Percentiles rank a stretch among this genome's conserved stretches.
Conservation (phyloP, 306 rosid genomes). For the Fragaria iinumae region DNA sequence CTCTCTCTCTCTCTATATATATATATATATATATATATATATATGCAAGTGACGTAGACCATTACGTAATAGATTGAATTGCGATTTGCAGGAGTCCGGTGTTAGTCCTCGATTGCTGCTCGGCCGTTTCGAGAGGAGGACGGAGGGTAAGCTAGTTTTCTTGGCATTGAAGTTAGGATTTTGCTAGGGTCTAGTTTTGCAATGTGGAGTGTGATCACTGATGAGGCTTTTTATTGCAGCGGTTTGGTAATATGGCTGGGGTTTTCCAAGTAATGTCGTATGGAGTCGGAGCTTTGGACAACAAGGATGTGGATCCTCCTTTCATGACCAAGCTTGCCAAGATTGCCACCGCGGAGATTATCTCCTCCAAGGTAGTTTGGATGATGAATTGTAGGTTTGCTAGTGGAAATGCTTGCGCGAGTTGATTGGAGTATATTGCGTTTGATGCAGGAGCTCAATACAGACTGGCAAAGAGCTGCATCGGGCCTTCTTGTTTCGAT, state of each 20-base stretch:
- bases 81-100: constrained; percentile 60
- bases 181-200: background rate
- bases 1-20: background rate
- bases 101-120: constrained; percentile 84
- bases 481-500: constrained; percentile 82
- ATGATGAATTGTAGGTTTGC: background rate
- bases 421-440: constrained; percentile 24
- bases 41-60: background rate
- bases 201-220: background rate
- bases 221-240: constrained; percentile 30
- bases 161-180: constrained; percentile 6
- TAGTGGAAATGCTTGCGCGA: background rate
- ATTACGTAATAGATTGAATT: background rate
- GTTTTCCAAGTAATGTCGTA: constrained; percentile 90
- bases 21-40: background rate
- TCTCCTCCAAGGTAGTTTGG: constrained; percentile 77
- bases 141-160: constrained; percentile 53
- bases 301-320: constrained; percentile 58
- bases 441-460: constrained; percentile 66
- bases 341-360: constrained; percentile 86
- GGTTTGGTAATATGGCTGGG: constrained; percentile 95
- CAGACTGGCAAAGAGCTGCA: constrained; percentile 97
- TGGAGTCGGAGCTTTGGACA: constrained; percentile 73
- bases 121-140: constrained; percentile 81
- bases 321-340: constrained; percentile 86